These are phyloP conservation scores for Syzygium syzygioides DNA, from an alignment of 441 rosid species.

Conservation along the genomic window DNA sequence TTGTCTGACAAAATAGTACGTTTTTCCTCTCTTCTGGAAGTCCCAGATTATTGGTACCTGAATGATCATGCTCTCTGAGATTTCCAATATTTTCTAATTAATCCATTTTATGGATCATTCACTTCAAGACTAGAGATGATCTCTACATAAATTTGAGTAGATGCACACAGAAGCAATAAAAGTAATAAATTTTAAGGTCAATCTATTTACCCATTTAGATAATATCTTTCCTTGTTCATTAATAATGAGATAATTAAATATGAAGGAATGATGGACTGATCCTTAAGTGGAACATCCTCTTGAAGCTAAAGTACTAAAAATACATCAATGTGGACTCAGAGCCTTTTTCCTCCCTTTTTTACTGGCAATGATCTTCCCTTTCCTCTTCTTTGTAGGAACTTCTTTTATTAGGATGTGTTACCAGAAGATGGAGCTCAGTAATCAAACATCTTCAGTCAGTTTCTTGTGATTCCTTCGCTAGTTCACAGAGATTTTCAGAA, in stretches of 20 bases:
- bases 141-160: neutral
- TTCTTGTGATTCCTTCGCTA: slow-evolving; percentile 38
- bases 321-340: neutral
- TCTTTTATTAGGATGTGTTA: slow-evolving; percentile 59
- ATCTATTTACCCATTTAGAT: neutral
- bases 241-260: neutral
- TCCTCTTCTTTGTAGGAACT: slow-evolving; percentile 45
- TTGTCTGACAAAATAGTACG: slow-evolving; percentile 49
- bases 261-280: neutral
- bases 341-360: neutral
- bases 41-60: neutral
- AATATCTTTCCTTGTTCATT: neutral
- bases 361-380: neutral
- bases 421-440: slow-evolving; percentile 48
- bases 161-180: neutral
- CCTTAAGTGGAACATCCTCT: neutral
- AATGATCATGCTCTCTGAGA: neutral
- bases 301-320: neutral
- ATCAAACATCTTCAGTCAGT: slow-evolving; percentile 52
- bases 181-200: neutral
- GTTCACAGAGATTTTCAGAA: slow-evolving; percentile 49
- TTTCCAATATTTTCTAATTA: neutral
- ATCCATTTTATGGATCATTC: neutral
- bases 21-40: neutral
- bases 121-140: neutral